Evolutionary conservation across 345 rosid species (phyloP), one percentile per base, ranked within the genome.

Genomic region (Melaleuca alternifolia): DNA sequence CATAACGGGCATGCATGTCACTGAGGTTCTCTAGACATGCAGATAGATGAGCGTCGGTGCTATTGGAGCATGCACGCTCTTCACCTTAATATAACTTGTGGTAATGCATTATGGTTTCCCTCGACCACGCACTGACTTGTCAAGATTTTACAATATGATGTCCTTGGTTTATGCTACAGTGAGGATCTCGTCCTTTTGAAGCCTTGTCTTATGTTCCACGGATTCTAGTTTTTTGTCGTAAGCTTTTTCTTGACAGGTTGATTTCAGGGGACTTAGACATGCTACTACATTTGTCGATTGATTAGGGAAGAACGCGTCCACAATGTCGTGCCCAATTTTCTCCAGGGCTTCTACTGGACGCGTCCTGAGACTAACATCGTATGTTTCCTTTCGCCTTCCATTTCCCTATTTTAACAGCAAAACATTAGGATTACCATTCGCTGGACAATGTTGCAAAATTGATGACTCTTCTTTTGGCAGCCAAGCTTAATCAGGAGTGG

Each of bases 241-340:
- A 5, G 54, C 21, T 50, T 46, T 51, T 48, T 51, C 54, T n/a
- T 23, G 3, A 6, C 83, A 88, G 61, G 89, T 82, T 23, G 99
- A 95, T 83, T 92, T 92, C 59, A 89, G 65, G 81, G 93, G 94
- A 89, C 89, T 88, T 85, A 91, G 93, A 88, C 86, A 93, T 57
- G 51, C 83, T 54, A 87, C 93, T 33, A 28, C 57, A 41, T 91
- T 91, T n/a, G 89, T 94, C 10, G 96, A 96, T 88, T 93, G 98
- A 98, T 93, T 94, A 92, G 99, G 97, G 84, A 89, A 88, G 92
- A 97, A 96, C 53, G 96, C 98, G 20, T 88, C 94, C 91, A 84
- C 91, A 95, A 95, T 86, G 81, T 96, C 87, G 84, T 94, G 24
- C 95, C 96, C 10, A 82, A 94, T 61, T 50, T n/a, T 95, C 84